Conservation (phyloP, 1,284 basidiomycete genomes). For the Rhodotorula glutinis region DNA sequence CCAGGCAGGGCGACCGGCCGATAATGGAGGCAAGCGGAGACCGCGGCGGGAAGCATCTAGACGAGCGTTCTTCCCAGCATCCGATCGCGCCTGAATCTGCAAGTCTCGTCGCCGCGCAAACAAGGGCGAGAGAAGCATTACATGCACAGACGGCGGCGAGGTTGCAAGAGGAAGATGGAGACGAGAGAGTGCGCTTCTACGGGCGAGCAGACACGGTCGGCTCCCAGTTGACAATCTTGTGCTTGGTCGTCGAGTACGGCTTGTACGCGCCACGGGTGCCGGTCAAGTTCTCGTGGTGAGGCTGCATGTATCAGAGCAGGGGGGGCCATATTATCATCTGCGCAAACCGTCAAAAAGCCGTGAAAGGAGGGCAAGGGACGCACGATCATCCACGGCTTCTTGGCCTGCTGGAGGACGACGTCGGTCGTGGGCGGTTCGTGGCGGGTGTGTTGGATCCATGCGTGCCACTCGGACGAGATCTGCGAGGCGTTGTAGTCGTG, state of each 20-base stretch:
- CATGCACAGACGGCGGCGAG: constrained; percentile 5
- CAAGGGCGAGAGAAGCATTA: too few relatives aligned
- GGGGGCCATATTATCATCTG: not conserved
- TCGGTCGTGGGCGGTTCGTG: constrained; percentile 73
- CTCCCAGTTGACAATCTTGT: constrained; percentile 79
- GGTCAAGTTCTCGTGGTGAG: constrained; percentile 79
- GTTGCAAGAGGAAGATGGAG: not conserved
- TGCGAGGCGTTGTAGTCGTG: constrained; percentile 85
- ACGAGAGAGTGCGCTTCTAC: not conserved
- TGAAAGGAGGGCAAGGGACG: constrained; percentile 46
- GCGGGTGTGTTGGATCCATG: constrained; percentile 89
- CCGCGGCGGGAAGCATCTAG: not conserved
- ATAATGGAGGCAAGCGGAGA: too few relatives aligned
- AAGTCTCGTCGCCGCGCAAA: too few relatives aligned
- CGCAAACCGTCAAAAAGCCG: not conserved
- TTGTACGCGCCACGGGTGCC: constrained; percentile 85
- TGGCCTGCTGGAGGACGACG: constrained; percentile 61
- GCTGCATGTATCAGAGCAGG: constrained; percentile 52
- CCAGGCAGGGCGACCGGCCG: too few relatives aligned
- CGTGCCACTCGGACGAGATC: constrained; percentile 89
- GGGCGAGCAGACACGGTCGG: constrained; percentile 58
- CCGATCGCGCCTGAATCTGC: not conserved
- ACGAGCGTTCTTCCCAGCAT: not conserved
- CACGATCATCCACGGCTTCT: constrained; percentile 79
- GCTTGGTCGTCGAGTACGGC: constrained; percentile 77